Base-by-base conservation (phyloP, 495 filamentous ascomycete species). In the Pseudotulostoma volvatum region DNA sequence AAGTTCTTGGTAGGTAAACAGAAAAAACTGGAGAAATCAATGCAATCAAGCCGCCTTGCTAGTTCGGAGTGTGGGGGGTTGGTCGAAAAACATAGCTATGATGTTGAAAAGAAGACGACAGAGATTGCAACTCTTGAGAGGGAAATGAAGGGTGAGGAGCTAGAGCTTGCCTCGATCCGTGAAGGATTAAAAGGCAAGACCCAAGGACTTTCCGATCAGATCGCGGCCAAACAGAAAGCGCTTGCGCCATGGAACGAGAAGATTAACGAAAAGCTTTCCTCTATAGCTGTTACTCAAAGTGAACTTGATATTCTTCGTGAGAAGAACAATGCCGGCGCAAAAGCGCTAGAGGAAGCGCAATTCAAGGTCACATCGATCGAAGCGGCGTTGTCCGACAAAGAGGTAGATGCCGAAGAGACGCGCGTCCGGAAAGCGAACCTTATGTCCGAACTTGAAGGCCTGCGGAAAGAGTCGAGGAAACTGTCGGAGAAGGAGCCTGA, bases 171-270 rank as follows among this genome's bases (percentile, higher is more conserved):
- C 14, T 62, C 53, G 1, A 87, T 96, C 43, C 74, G 87, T 32
- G 84, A 92, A 31, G 74, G 68, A 37, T 63, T 97, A 14, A 93
- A 93, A 50, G 86, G 86, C 44, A 96, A 96, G 62, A 97, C 90
- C 0, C 84, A 96, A 55, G 79, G 74, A 16, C 79, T 93, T 33
- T 95, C 87, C 0, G 84, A 97, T 51, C 72, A 95, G 48, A 94
- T 96, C 42, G 75, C 86, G 0, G 66, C 68, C 1, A 95, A 93
- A 59, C 90, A 97, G 48, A 93, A 92, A 60, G 79, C 81, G 1
- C 69, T 97, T 7, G 88, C 95, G 61, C 90, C 90, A 0, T 97
- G 88, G 88, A 87, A 84, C 40, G 84, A 81, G 36, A 93, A 86
- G 60, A 86, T 97, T 63, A 96, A 93, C 51, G 73, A 90, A 53